Conservation (phyloP, 371 early-diverging fungal genomes). For the Mucor irregularis region DNA sequence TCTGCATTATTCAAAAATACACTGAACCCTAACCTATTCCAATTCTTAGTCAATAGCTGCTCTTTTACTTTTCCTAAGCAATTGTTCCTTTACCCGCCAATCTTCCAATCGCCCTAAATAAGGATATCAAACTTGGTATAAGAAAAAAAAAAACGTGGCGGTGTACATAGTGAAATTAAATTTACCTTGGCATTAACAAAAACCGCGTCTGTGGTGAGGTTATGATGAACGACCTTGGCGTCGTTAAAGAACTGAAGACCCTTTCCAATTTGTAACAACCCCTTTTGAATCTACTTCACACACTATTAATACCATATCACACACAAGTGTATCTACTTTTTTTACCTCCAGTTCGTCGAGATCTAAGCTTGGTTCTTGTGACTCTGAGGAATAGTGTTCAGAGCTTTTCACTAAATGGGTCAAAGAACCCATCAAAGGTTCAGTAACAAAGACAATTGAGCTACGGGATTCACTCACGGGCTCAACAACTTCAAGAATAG, state of each 20-base stretch:
- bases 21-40: constrained; percentile 66
- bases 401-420: constrained; percentile 66
- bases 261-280: constrained; percentile 77
- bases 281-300: constrained; percentile 71
- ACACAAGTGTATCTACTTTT: background rate
- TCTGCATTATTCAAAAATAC: constrained; percentile 54
- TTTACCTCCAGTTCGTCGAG: constrained; percentile 76
- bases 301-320: too few species aligned
- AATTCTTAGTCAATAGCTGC: background rate
- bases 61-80: background rate
- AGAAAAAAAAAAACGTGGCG: background rate
- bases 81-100: constrained; percentile 65
- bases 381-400: constrained; percentile 40
- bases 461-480: constrained; percentile 77
- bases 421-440: constrained; percentile 69
- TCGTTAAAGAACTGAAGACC: constrained; percentile 76
- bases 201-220: constrained; percentile 74
- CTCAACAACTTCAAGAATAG: constrained; percentile 80
- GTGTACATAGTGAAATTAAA: background rate
- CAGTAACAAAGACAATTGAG: constrained; percentile 80
- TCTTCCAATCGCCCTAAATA: constrained; percentile 86
- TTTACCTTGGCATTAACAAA: constrained; percentile 76
- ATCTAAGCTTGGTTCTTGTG: constrained; percentile 50
- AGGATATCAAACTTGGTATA: background rate
- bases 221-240: constrained; percentile 78